These are phyloP conservation scores for Penicillium alfredii DNA, from an alignment of 495 filamentous ascomycete genomes.

Conservation along the genomic window DNA sequence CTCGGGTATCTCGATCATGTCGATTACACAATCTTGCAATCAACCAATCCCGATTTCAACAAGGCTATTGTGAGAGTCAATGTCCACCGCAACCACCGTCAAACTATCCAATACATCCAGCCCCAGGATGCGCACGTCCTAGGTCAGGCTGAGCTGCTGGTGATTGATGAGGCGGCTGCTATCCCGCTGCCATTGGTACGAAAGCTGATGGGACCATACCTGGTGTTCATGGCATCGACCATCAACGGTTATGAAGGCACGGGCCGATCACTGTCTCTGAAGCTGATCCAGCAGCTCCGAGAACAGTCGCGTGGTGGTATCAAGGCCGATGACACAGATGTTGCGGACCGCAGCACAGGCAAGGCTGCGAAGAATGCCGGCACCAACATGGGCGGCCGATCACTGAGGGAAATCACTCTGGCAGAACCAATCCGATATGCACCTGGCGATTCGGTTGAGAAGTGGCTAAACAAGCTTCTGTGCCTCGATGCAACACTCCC, in stretches of 20 bases:
- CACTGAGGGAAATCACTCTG: constrained; percentile 88
- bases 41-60: constrained; percentile 97
- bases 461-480: constrained; percentile 92
- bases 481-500: constrained; percentile 89
- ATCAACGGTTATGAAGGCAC: constrained; percentile 99
- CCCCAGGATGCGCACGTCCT: constrained; percentile 92
- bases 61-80: constrained; percentile 98
- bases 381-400: constrained; percentile 60
- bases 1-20: constrained; percentile 87
- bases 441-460: constrained; percentile 84
- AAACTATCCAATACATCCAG: constrained; percentile 97
- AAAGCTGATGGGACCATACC: constrained; percentile 95
- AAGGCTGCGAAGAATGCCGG: constrained; percentile 59
- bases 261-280: constrained; percentile 87
- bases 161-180: constrained; percentile 97
- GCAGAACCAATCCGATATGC: constrained; percentile 93
- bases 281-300: constrained; percentile 94
- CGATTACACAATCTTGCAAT: constrained; percentile 97
- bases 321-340: constrained; percentile 52
- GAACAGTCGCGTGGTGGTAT: constrained; percentile 71
- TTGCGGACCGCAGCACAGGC: constrained; percentile 68
- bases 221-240: constrained; percentile 99
- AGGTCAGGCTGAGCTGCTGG: constrained; percentile 90
- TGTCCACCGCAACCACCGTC: constrained; percentile 88
- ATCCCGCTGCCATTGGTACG: constrained; percentile 89